A percentile compares a stretch with the other conserved stretches of the same genome.
These are phyloP conservation scores for Lodderomyces jiufengensis DNA, from an alignment of 1,139 yeast species.

Conservation along the genomic window DNA sequence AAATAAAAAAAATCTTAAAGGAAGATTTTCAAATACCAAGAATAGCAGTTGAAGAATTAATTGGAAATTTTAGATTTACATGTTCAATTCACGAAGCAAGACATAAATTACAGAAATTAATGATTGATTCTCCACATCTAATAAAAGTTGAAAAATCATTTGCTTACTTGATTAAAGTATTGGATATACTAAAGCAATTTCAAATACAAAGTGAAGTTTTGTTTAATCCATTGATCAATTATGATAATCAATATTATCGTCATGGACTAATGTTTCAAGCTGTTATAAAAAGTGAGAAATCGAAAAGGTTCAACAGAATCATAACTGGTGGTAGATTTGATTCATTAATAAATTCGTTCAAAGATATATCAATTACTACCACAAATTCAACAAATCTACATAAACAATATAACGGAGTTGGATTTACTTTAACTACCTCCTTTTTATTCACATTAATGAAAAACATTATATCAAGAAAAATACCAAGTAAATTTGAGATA, in stretches of 20 bases:
- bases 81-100: slow-evolving; percentile 64
- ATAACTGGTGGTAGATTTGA: slow-evolving; percentile 97
- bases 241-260: slow-evolving; percentile 71
- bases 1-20: slow-evolving; percentile 61
- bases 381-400: slow-evolving; percentile 47
- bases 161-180: slow-evolving; percentile 54
- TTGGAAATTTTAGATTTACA: slow-evolving; percentile 75
- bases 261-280: slow-evolving; percentile 89
- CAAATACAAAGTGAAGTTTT: slow-evolving; percentile 38
- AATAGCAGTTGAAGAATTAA: slow-evolving; percentile 70
- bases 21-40: slow-evolving; percentile 74
- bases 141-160: slow-evolving; percentile 60
- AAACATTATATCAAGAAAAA: slow-evolving; percentile 24
- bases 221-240: slow-evolving; percentile 75
- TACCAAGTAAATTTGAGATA: slow-evolving; percentile 20
- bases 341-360: slow-evolving; percentile 57
- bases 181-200: slow-evolving; percentile 50
- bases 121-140: slow-evolving; percentile 73
- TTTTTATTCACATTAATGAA: slow-evolving; percentile 42
- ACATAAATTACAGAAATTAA: slow-evolving; percentile 57
- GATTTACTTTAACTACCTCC: slow-evolving; percentile 60
- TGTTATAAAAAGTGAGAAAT: slow-evolving; percentile 53
- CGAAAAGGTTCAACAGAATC: slow-evolving; percentile 42
- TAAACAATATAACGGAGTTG: slow-evolving; percentile 42
- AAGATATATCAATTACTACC: slow-evolving; percentile 23